phyloP scores from a whole-genome alignment of 192 early-diverging fungal genomes.

The Phycomyces blakesleeanus region DNA sequence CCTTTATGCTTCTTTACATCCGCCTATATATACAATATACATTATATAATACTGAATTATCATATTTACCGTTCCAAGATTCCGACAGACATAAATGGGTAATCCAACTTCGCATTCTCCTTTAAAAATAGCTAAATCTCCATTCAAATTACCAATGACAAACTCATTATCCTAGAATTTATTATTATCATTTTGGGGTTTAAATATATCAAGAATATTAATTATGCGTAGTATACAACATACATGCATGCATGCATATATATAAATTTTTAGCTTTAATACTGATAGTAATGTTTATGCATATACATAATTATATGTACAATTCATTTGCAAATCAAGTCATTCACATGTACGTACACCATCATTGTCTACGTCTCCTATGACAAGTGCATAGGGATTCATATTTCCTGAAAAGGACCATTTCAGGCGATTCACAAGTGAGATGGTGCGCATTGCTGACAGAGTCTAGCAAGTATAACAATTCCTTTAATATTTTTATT shows the following conservation, averaged over 20 bases:
- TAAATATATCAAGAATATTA: too few relatives aligned
- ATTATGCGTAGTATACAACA: too few relatives aligned
- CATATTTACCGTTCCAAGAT: conserved; percentile 54
- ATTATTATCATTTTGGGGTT: too few relatives aligned
- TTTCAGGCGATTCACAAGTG: conserved; percentile 48
- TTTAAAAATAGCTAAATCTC: conserved; percentile 55
- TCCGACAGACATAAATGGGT: conserved; percentile 43
- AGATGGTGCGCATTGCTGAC: conserved; percentile 41
- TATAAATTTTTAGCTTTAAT: too few relatives aligned
- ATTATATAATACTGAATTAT: too few relatives aligned
- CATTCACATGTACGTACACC: conserved; percentile 44
- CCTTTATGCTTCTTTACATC: background rate
- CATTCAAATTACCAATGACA: conserved; percentile 57
- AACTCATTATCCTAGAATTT: conserved; percentile 63
- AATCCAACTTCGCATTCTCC: conserved; percentile 40
- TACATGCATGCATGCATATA: too few relatives aligned
- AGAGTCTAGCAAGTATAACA: too few relatives aligned
- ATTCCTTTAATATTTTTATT: too few relatives aligned
- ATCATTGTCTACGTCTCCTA: conserved; percentile 56
- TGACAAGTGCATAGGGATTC: conserved; percentile 53
- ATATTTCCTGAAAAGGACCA: conserved; percentile 57
- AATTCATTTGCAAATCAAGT: too few relatives aligned
- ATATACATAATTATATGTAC: too few relatives aligned
- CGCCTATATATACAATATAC: background rate
- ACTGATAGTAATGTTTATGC: too few relatives aligned